Conservation (phyloP, 169 alveolate species). For the Prorocentrum cordatum region DNA sequence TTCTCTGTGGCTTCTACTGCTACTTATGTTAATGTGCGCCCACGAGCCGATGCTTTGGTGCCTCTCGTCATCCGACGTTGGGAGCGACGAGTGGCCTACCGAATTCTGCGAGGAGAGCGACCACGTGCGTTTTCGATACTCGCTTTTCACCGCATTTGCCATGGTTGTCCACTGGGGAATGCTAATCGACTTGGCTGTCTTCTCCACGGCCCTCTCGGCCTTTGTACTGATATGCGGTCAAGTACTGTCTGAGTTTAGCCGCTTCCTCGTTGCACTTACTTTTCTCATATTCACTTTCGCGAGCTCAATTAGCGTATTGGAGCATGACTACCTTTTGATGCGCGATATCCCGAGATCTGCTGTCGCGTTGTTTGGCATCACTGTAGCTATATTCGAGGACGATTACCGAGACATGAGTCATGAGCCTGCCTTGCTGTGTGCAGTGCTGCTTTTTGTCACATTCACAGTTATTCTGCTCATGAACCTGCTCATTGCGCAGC, state of each 20-base stretch:
- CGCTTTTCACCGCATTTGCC: slow-evolving; percentile 16
- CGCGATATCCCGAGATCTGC: slow-evolving; percentile 17
- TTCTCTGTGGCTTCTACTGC: too few species aligned
- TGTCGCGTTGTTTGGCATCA: slow-evolving; percentile 8
- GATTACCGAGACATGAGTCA: slow-evolving; percentile 1
- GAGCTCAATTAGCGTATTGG: slow-evolving; percentile 53
- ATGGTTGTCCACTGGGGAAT: slow-evolving; percentile 49
- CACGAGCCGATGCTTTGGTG: slow-evolving; percentile 44
- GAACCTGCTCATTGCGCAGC: slow-evolving; percentile 69
- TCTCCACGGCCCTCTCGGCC: slow-evolving; percentile 46
- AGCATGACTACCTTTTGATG: slow-evolving; percentile 36
- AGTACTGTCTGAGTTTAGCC: slow-evolving; percentile 46
- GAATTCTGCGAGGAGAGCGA: background rate
- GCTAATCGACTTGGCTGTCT: slow-evolving; percentile 54
- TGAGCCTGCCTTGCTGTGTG: slow-evolving; percentile 52
- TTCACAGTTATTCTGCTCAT: slow-evolving; percentile 23
- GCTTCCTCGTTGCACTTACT: slow-evolving; percentile 53
- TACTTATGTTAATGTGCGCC: slow-evolving; percentile 39
- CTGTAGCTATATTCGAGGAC: slow-evolving; percentile 37
- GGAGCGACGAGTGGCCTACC: background rate
- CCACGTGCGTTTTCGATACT: background rate
- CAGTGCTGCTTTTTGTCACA: slow-evolving; percentile 20
- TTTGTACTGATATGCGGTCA: slow-evolving; percentile 52
- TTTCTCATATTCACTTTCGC: slow-evolving; percentile 47
- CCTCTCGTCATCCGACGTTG: slow-evolving; percentile 16